Evolutionary conservation across 495 filamentous ascomycete species (phyloP).

Genomic region (Xylaria venustula): DNA sequence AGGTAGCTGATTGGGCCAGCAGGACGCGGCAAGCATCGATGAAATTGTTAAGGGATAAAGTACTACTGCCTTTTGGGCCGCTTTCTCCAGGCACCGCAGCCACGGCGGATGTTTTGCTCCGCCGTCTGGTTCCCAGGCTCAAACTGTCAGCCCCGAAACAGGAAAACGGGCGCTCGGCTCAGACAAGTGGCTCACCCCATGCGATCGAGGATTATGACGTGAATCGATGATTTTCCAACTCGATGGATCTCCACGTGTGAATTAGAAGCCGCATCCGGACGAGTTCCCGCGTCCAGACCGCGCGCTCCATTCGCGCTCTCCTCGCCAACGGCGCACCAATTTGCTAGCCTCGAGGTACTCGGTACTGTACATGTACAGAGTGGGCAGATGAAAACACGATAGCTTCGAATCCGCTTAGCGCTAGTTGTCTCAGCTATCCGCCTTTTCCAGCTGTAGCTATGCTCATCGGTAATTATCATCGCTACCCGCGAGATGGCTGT

Average conservation of each 20-base stretch:
- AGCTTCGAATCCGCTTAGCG: too few relatives aligned
- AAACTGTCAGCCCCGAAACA: background rate
- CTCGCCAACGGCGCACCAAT: too few relatives aligned
- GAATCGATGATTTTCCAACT: background rate
- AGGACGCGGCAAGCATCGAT: background rate
- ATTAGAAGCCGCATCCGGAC: background rate
- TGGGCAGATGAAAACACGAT: too few relatives aligned
- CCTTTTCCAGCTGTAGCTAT: too few relatives aligned
- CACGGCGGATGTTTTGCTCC: conserved; percentile 5
- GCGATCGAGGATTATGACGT: conserved; percentile 10
- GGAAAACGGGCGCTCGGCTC: background rate
- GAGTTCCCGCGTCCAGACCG: background rate
- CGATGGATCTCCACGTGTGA: background rate
- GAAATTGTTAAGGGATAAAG: background rate
- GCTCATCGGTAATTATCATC: too few relatives aligned
- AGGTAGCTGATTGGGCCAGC: background rate
- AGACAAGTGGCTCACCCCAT: background rate
- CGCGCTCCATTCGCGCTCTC: too few relatives aligned
- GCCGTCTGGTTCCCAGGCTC: background rate
- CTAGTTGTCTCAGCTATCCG: too few relatives aligned
- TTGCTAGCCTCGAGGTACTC: too few relatives aligned
- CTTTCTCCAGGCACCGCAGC: too few relatives aligned
- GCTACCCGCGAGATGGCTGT: too few relatives aligned
- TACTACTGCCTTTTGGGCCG: background rate
- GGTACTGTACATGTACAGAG: too few relatives aligned